Evolutionary conservation across 2,329 filamentous ascomycete genomes (phyloP).

Genomic region (Huntiella bhutanensis): DNA sequence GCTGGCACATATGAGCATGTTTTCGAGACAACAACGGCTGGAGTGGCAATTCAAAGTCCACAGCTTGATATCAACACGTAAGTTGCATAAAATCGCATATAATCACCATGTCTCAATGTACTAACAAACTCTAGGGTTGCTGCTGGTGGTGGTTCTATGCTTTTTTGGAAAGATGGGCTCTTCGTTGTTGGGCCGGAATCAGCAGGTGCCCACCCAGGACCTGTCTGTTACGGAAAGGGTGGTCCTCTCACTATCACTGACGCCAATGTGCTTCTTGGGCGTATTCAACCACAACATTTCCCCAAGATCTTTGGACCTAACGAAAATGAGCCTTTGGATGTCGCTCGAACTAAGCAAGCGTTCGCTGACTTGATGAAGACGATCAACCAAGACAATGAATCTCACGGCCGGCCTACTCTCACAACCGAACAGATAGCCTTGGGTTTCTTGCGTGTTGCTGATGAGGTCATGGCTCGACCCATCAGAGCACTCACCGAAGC

Average conservation of each 20-base stretch:
- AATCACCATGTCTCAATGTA: not conserved
- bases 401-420: conserved; percentile 52
- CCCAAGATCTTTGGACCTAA: conserved; percentile 88
- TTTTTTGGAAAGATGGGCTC: conserved; percentile 77
- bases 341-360: conserved; percentile 52
- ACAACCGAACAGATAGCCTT: conserved; percentile 70
- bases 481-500: conserved; percentile 84
- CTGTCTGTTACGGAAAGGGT: conserved; percentile 77
- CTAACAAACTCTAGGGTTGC: conserved; percentile 35
- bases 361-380: conserved; percentile 59
- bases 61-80: conserved; percentile 81
- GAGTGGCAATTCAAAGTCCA: conserved; percentile 83
- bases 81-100: not conserved
- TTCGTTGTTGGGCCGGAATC: conserved; percentile 85
- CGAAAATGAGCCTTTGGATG: conserved; percentile 64
- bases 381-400: conserved; percentile 37
- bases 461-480: conserved; percentile 78
- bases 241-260: conserved; percentile 87
- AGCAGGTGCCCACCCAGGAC: conserved; percentile 73
- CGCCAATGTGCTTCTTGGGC: conserved; percentile 69
- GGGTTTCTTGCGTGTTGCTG: conserved; percentile 76
- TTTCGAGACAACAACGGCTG: conserved; percentile 83
- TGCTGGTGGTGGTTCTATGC: conserved; percentile 64
- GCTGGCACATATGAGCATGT: conserved; percentile 82
- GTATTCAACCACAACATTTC: conserved; percentile 77